A percentile compares a stretch with the other conserved stretches of the same genome.
Evolutionary conservation across 2,329 filamentous ascomycete genomes (phyloP).

Genomic region (Exophiala calicioides): DNA sequence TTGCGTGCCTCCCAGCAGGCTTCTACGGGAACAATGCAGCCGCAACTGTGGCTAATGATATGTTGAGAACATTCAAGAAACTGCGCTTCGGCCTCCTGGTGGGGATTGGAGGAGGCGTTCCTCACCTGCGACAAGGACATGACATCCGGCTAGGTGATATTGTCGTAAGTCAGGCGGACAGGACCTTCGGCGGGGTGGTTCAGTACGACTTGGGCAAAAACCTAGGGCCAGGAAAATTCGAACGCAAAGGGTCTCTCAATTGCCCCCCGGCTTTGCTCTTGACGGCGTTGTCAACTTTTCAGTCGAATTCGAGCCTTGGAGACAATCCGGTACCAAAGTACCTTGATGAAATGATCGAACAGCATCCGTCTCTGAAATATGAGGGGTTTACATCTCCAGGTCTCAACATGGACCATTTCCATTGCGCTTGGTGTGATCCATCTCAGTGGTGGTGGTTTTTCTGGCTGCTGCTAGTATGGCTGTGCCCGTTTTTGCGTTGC

Average conservation of each 20-base stretch:
- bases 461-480: not conserved
- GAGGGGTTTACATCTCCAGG: not conserved
- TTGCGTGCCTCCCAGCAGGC: constrained; percentile 30
- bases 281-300: too few relatives aligned
- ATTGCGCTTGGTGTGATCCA: not conserved
- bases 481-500: not conserved
- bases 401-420: not conserved
- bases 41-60: constrained; percentile 29
- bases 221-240: constrained; percentile 24
- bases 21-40: constrained; percentile 31
- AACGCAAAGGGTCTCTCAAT: constrained; percentile 28
- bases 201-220: constrained; percentile 36
- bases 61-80: constrained; percentile 32
- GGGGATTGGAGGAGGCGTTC: constrained; percentile 35
- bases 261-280: constrained; percentile 29
- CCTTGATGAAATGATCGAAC: not conserved
- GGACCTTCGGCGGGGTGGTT: constrained; percentile 30
- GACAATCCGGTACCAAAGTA: not conserved
- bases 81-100: constrained; percentile 35
- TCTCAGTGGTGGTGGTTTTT: not conserved
- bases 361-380: not conserved
- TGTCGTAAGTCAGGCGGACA: constrained; percentile 31
- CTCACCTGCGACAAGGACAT: not conserved
- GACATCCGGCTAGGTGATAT: constrained; percentile 34
- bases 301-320: too few relatives aligned